These are phyloP conservation scores for Penicillium bovifimosum DNA, from an alignment of 495 filamentous ascomycete species.

Conservation along the genomic window DNA sequence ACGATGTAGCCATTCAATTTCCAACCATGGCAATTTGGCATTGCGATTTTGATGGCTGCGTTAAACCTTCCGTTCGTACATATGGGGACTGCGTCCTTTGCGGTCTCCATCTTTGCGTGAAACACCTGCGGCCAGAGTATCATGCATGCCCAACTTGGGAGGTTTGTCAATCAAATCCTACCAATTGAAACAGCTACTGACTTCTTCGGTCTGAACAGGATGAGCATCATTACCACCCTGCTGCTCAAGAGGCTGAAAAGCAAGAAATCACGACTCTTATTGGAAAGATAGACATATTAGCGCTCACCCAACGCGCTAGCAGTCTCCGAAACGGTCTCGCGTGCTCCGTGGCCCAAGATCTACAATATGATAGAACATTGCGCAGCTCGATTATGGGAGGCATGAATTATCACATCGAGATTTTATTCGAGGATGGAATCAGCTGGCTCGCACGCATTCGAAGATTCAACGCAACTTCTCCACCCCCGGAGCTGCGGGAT, in stretches of 20 bases:
- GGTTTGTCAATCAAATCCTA: slow-evolving; percentile 16
- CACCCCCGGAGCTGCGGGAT: slow-evolving; percentile 24
- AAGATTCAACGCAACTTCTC: slow-evolving; percentile 26
- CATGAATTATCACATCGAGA: slow-evolving; percentile 32
- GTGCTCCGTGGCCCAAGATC: slow-evolving; percentile 18
- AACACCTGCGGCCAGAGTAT: slow-evolving; percentile 21
- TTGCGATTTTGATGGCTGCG: slow-evolving; percentile 27
- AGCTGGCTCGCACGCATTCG: slow-evolving; percentile 25
- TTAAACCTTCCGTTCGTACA: slow-evolving; percentile 25
- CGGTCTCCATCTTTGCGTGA: slow-evolving; percentile 28
- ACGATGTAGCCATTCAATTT: no score
- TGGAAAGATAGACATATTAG: slow-evolving; percentile 24
- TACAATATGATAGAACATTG: slow-evolving; percentile 23
- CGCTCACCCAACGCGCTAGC: slow-evolving; percentile 18
- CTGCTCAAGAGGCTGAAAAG: slow-evolving; percentile 20
- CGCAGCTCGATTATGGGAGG: slow-evolving; percentile 32
- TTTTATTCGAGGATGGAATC: slow-evolving; percentile 25
- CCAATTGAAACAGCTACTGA: background rate
- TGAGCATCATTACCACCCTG: slow-evolving; percentile 19
- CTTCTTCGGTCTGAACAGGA: slow-evolving; percentile 16
- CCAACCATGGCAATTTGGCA: slow-evolving; percentile 10
- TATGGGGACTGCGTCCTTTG: slow-evolving; percentile 32
- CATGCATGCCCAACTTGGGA: slow-evolving; percentile 35
- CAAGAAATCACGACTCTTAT: slow-evolving; percentile 25
- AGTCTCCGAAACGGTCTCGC: slow-evolving; percentile 22